Conservation (phyloP, 768 basidiomycete genomes). For the Albatrellus ellisii region DNA sequence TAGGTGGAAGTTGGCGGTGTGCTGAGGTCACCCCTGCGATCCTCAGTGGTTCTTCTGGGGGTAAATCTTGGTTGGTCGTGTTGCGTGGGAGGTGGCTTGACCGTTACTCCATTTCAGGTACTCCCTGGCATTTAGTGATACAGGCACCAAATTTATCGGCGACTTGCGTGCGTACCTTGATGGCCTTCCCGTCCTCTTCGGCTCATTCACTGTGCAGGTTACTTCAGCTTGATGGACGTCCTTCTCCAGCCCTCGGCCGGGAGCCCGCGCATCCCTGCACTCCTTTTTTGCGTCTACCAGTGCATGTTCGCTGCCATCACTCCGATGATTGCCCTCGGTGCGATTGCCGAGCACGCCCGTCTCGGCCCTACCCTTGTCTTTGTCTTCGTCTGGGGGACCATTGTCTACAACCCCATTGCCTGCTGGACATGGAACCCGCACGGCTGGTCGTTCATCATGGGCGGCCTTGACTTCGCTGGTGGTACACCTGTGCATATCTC, state of each 20-base stretch:
- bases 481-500: constrained; percentile 97
- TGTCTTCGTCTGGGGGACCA: constrained; percentile 77
- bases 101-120: constrained; percentile 23
- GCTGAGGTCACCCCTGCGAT: constrained; percentile 8
- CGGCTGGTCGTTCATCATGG: constrained; percentile 63
- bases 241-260: constrained; percentile 66
- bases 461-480: constrained; percentile 87
- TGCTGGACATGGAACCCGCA: constrained; percentile 93
- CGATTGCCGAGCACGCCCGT: constrained; percentile 79
- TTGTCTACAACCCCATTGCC: constrained; percentile 90
- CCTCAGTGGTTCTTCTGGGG: constrained; percentile 98
- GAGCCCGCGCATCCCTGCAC: constrained; percentile 51
- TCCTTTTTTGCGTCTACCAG: constrained; percentile 79
- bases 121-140: constrained; percentile 82
- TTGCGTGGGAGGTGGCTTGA: not conserved
- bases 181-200: not conserved
- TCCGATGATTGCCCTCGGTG: constrained; percentile 85
- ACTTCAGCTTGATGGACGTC: constrained; percentile 78
- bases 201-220: constrained; percentile 29
- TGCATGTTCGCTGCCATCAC: constrained; percentile 87
- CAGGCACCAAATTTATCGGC: constrained; percentile 66
- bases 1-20: no score
- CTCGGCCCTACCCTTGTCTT: constrained; percentile 83
- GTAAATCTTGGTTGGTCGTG: constrained; percentile 1
- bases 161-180: constrained; percentile 47